phyloP scores from a whole-genome alignment of 2,329 filamentous ascomycete species.

The Madurella mycetomatis region DNA sequence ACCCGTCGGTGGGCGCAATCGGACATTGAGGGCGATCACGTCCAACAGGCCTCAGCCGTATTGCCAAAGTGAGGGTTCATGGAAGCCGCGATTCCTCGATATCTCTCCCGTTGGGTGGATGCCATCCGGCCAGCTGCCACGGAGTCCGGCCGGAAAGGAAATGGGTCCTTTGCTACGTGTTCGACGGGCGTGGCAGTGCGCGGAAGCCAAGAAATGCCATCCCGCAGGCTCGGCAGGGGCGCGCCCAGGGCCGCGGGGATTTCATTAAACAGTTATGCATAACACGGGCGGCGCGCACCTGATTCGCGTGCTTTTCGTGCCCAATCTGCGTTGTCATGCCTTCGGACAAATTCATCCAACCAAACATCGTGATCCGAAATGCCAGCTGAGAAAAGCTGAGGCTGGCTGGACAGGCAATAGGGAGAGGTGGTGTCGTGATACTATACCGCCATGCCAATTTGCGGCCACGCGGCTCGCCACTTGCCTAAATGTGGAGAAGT shows the following conservation, averaged over 20 bases:
- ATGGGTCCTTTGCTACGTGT: constrained; percentile 21
- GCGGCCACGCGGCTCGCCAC: too few relatives aligned
- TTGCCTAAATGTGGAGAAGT: too few relatives aligned
- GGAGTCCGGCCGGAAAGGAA: neutral
- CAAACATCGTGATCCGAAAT: neutral
- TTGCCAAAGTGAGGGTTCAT: neutral
- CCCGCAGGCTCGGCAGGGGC: constrained; percentile 13
- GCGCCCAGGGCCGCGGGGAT: constrained; percentile 7
- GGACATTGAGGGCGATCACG: too few relatives aligned
- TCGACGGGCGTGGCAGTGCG: constrained; percentile 18
- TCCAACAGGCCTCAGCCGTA: too few relatives aligned
- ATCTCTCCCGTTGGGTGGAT: neutral
- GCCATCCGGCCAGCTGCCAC: constrained; percentile 7
- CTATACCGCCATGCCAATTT: too few relatives aligned
- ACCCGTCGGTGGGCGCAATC: neutral
- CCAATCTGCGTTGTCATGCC: constrained; percentile 19
- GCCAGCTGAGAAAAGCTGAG: neutral
- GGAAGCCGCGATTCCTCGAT: neutral
- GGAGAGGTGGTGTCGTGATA: too few relatives aligned
- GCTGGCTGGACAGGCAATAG: neutral
- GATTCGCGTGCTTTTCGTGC: constrained; percentile 22
- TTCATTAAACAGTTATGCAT: constrained; percentile 22
- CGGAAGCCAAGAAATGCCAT: constrained; percentile 5
- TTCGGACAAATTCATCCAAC: constrained; percentile 5
- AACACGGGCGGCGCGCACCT: constrained; percentile 15